Evolutionary conservation across 805 yeast genomes (phyloP).

Genomic region (Wickerhamiella siamensis): DNA sequence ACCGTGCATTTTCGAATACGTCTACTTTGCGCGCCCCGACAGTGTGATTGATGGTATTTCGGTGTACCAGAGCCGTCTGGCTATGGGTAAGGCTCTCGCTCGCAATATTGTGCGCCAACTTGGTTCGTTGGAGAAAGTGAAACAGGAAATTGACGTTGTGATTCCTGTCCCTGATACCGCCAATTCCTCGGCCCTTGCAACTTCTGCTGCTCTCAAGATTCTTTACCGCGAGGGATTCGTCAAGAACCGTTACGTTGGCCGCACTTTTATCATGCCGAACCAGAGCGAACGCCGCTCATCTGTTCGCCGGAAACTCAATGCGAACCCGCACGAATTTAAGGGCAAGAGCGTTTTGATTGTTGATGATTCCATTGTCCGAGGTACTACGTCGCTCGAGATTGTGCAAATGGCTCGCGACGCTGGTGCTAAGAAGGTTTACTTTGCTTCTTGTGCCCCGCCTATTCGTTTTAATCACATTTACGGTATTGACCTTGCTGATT

Average conservation of each 20-base stretch:
- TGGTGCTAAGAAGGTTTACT: conserved; percentile 87
- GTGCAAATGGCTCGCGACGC: conserved; percentile 98
- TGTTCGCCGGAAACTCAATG: conserved; percentile 87
- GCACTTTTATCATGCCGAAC: conserved; percentile 97
- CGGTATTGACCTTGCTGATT: conserved; percentile 95
- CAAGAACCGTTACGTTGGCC: conserved; percentile 90
- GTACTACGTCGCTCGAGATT: conserved; percentile 92
- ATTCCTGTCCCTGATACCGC: conserved; percentile 98
- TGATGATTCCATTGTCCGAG: conserved; percentile 95
- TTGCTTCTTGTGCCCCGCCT: conserved; percentile 98
- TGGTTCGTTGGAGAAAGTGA: conserved; percentile 32
- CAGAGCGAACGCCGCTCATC: conserved; percentile 87
- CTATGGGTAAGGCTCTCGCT: conserved; percentile 88
- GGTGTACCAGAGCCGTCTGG: conserved; percentile 81
- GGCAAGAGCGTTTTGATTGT: conserved; percentile 77
- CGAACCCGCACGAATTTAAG: conserved; percentile 85
- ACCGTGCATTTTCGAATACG: conserved; percentile 95
- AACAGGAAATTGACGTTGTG: conserved; percentile 70
- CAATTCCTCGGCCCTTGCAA: conserved; percentile 86
- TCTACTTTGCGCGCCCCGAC: conserved; percentile 96
- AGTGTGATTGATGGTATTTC: conserved; percentile 93
- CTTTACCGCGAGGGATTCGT: conserved; percentile 96
- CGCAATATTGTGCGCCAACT: conserved; percentile 39
- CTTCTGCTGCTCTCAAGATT: conserved; percentile 64
- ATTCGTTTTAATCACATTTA: conserved; percentile 90